Evolutionary conservation across 2,329 filamentous ascomycete species (phyloP), one percentile per base, ranked within the genome.

Genomic region (Talaromyces verruculosus): DNA sequence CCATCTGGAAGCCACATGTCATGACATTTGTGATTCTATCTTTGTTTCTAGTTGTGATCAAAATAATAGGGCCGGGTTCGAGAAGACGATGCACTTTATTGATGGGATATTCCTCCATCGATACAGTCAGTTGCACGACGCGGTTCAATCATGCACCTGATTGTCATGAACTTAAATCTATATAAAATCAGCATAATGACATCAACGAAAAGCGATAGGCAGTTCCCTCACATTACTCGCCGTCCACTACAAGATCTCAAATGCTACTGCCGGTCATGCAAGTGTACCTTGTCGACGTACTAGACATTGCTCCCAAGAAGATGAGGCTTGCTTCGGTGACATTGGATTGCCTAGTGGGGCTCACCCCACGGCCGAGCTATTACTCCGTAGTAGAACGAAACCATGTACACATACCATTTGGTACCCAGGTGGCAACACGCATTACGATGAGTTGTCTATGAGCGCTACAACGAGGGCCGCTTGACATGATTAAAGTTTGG

Each of bases 21-120:
- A 62, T 51, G 19, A 62, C 60, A 28, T 51, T 62, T 25, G 59
- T 19, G 35, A 13, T 19, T 2, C 45, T 33, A 28, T 62, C 45
- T 28, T 41, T 51, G 19, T 53, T 33, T 39, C 33, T 28, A 30
- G 60, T 41, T 25, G 45, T 51, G 8, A 62, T 51, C 13, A 41
- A 19, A 28, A 62, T 51, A 15, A 62, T 8, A 6, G 45, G 45
- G 5, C 60, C 60, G n/a, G 41, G 28, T 11, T 61, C 59, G 5
- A 61, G 59, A 43, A 51, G 15, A 11, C 30, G 19, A 51, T 39
- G 45, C 3, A 62, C 30, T 35, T 51, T 39, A 51, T 51, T 39
- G n/a, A 62, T 39, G 11, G 59, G 60, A 49, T 62, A 51, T 13
- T 62, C 17, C 60, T 51, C 60, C 60, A 53, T 62, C 49, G 59